Conservation (phyloP, 192 early-diverging fungal genomes). For the Dispira parvispora region DNA sequence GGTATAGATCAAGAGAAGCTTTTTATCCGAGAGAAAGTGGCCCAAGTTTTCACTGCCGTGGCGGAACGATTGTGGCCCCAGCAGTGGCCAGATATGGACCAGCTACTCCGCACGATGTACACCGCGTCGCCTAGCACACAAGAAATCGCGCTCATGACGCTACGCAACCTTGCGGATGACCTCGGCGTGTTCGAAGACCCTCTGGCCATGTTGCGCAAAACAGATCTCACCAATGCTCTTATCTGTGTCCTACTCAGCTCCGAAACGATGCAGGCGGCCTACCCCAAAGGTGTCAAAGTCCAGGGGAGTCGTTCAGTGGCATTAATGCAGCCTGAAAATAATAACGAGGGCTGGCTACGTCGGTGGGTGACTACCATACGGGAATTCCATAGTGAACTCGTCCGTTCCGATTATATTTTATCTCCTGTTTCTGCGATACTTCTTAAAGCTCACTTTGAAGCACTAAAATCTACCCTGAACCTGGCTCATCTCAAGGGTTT, state of each 20-base stretch:
- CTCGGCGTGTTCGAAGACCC: slow-evolving; percentile 40
- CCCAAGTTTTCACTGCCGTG: slow-evolving; percentile 34
- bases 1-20: background rate
- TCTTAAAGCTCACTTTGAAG: background rate
- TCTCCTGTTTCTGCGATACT: slow-evolving; percentile 13
- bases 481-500: slow-evolving; percentile 15
- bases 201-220: slow-evolving; percentile 35
- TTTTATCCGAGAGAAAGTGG: slow-evolving; percentile 46
- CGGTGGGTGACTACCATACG: slow-evolving; percentile 19
- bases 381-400: slow-evolving; percentile 17
- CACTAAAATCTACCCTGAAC: slow-evolving; percentile 3
- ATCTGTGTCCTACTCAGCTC: slow-evolving; percentile 34
- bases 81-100: slow-evolving; percentile 40
- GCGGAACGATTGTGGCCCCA: slow-evolving; percentile 43
- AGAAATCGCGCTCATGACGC: slow-evolving; percentile 36
- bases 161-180: slow-evolving; percentile 38
- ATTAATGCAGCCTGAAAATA: slow-evolving; percentile 30
- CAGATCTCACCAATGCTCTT: slow-evolving; percentile 34
- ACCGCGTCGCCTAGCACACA: slow-evolving; percentile 22
- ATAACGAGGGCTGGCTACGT: slow-evolving; percentile 40
- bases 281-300: slow-evolving; percentile 26
- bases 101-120: slow-evolving; percentile 27
- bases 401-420: slow-evolving; percentile 9
- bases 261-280: slow-evolving; percentile 21
- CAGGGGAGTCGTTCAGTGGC: slow-evolving; percentile 16